A percentile compares a stretch with the other conserved stretches of the same genome.
Evolutionary conservation across 805 yeast genomes (phyloP).

Genomic region (Lachancea quebecensis): DNA sequence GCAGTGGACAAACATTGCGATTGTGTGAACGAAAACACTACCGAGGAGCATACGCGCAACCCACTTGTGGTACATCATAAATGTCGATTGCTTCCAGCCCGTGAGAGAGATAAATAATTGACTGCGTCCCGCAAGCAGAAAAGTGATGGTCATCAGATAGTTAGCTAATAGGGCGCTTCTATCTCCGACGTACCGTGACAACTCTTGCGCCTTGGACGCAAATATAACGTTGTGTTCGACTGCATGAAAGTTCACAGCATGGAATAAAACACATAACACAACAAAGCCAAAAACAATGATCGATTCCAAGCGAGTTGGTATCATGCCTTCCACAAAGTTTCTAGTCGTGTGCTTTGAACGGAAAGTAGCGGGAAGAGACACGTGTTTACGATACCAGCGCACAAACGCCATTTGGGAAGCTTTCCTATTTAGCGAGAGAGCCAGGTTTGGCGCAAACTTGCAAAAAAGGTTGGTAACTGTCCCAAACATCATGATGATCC

Average conservation of each 20-base stretch:
- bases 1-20: slow-evolving; percentile 44
- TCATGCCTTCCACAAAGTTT: slow-evolving; percentile 9
- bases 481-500: slow-evolving; percentile 36
- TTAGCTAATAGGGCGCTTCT: slow-evolving; percentile 44
- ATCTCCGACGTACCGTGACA: slow-evolving; percentile 37
- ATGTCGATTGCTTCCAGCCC: slow-evolving; percentile 57
- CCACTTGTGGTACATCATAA: slow-evolving; percentile 61
- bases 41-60: slow-evolving; percentile 45
- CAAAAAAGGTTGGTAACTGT: slow-evolving; percentile 38
- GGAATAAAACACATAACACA: slow-evolving; percentile 14
- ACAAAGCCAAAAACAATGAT: slow-evolving; percentile 14
- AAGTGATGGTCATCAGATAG: slow-evolving; percentile 46
- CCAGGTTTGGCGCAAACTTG: slow-evolving; percentile 35
- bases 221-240: slow-evolving; percentile 11
- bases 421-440: slow-evolving; percentile 28
- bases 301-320: slow-evolving; percentile 21
- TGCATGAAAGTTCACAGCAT: slow-evolving; percentile 12
- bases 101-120: slow-evolving; percentile 55
- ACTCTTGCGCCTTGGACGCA: slow-evolving; percentile 11
- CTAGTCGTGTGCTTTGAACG: slow-evolving; percentile 11
- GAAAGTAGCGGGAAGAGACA: slow-evolving; percentile 16
- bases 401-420: slow-evolving; percentile 8
- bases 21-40: slow-evolving; percentile 46
- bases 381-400: slow-evolving; percentile 13
- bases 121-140: slow-evolving; percentile 64